Evolutionary conservation across 768 basidiomycete species (phyloP), one percentile per base, ranked within the genome.

Genomic region (Mycena pura): DNA sequence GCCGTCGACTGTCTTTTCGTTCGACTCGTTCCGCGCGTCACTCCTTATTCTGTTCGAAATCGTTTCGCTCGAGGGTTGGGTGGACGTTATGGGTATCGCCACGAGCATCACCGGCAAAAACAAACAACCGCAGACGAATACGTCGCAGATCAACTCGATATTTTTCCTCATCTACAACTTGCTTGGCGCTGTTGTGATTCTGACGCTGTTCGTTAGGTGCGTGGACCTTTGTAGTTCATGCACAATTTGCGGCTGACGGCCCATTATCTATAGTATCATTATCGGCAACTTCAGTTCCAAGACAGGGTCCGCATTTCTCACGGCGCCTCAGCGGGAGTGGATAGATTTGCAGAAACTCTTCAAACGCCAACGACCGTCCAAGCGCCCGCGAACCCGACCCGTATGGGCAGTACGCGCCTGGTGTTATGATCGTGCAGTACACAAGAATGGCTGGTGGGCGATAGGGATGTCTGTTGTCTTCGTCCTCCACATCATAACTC

Each of bases 31-130:
- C 76, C 81, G 85, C 7, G 77, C 88, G 4, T 90, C 93, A 0
- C 78, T 98, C 38, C 83, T 98, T 52, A 97, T 98, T 69, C 82
- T 98, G 1, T 98, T 97, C 68, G 96, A 99, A 76, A 95, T 96
- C 65, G 93, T 98, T 22, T 96, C 95, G 0, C 78, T 97, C 47
- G 95, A 96, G 76, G 96, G 96, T 2, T 98, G 96, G 96, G 84
- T 92, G n/a, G 93, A 96, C 70, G 96, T 95, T 48, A 91, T 97
- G 90, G 77, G 75, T 34, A 82, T 89, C 24, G 90, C 89, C 1
- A 91, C 91, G 73, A 86, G 88, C 62, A 90, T 97, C 64, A 88
- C 85, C 1, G 92, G 90, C 5, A 70, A 64, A 21, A 86, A 86
- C 27, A 75, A 75, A 54, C 95, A 97, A 71, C 92, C 94, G 0